Conservation (phyloP, 192 early-diverging fungal species). For the Piromyces finnis region DNA sequence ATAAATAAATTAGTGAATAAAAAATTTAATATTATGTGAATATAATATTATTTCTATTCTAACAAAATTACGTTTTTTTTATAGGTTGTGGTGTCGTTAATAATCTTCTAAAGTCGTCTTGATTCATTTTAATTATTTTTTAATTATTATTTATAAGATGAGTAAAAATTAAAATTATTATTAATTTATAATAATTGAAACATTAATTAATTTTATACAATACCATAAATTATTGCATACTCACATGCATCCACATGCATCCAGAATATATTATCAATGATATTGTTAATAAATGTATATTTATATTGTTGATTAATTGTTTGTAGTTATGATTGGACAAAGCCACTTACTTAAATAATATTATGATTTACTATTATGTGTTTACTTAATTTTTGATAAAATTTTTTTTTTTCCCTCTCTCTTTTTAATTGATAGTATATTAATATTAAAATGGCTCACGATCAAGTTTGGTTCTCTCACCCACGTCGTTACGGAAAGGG, state of each 20-base stretch:
- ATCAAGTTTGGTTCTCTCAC: constrained; percentile 92
- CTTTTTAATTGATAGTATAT: background rate
- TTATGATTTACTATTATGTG: background rate
- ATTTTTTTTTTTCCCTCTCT: background rate
- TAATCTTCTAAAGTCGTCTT: constrained; percentile 65
- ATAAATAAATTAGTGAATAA: background rate
- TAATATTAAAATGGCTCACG: constrained; percentile 77
- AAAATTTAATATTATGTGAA: no score
- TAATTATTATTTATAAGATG: no score
- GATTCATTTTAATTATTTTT: constrained; percentile 24
- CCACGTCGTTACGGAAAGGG: constrained; percentile 95
- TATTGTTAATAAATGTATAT: background rate
- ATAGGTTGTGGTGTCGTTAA: constrained; percentile 45
- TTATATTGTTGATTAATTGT: background rate
- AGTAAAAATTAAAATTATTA: no score
- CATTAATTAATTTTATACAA: background rate
- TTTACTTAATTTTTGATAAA: background rate
- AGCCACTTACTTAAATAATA: background rate
- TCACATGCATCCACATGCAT: background rate
- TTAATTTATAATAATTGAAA: no score
- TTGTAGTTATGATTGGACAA: background rate
- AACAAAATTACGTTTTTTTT: background rate
- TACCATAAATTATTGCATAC: background rate
- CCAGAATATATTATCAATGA: background rate
- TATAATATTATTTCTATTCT: no score